Evolutionary conservation across 257 asterid genomes (phyloP), one percentile per base, ranked within the genome.

Genomic region (Plectranthus barbatus): DNA sequence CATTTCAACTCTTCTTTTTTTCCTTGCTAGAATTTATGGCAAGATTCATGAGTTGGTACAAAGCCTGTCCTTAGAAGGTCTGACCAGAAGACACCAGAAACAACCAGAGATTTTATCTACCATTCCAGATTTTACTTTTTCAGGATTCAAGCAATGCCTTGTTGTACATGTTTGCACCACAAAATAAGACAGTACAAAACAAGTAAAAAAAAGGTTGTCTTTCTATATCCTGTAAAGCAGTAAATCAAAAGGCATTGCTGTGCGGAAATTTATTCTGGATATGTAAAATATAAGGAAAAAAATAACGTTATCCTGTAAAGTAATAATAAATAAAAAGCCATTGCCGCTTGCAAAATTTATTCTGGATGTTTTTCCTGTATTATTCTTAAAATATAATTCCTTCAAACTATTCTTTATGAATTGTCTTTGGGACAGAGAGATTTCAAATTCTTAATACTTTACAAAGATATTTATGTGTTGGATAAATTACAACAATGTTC

Each of bases 31-130:
- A 88, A 72, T 86, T 86, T 44, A 73, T 86, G 56, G 84, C 84
- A 33, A 73, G 81, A 67, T 79, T 79, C 80, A 79, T 76, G 84
- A 79, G 84, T 51, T 79, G 81, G 84, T 79, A 79, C 77, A 79
- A 79, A 72, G 68, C 73, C 40, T 62, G 77, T 69, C 69, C 19
- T 20, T 64, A 9, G 42, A 70, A 76, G 67, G 51, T 50, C 24
- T 62, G 63, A 62, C 62, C 70, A 44, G 58, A 65, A 37, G 46
- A 15, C 48, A 46, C 55, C 26, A 46, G 55, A 42, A 40, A 54
- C 48, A 19, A 56, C 19, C 9, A 17, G 49, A 45, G 36, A 40
- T 39, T 13, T 19, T 37, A 18, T 36, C 33, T 18, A 18, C 33
- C 20, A 37, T 57, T 21, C 13, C 64, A 39, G 12, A 20, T 20